Evolutionary conservation across 768 basidiomycete genomes (phyloP).

Genomic region (Pulveroboletus sp.): DNA sequence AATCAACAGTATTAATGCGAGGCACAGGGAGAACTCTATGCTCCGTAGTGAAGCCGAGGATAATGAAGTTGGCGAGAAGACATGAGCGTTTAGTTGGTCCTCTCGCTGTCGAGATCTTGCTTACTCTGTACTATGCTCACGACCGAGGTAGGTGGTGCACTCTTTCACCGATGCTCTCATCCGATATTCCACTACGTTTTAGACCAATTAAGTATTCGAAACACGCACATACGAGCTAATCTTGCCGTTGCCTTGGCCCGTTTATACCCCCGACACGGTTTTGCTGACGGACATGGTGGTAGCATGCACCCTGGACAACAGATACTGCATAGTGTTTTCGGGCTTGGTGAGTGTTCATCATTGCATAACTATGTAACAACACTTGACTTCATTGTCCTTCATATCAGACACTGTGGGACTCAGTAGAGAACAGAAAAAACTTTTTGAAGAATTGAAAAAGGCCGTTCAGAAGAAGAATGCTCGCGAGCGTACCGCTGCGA

Average conservation of each 20-base stretch:
- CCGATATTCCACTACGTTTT: background rate
- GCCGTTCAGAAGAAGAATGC: background rate
- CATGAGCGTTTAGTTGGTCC: constrained; percentile 8
- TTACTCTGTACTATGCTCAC: constrained; percentile 9
- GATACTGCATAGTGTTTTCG: background rate
- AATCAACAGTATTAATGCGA: background rate
- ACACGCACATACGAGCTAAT: constrained; percentile 12
- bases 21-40: background rate
- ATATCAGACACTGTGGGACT: background rate
- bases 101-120: constrained; percentile 18
- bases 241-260: constrained; percentile 13
- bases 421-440: background rate
- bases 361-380: no score
- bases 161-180: background rate
- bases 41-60: constrained; percentile 7
- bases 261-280: background rate
- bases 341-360: background rate
- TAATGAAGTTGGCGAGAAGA: constrained; percentile 12
- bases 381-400: background rate
- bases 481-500: background rate
- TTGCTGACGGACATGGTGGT: background rate
- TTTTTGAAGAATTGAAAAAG: background rate
- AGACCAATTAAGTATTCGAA: constrained; percentile 8
- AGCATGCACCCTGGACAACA: background rate
- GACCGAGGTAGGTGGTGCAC: constrained; percentile 1